Evolutionary conservation across 768 basidiomycete genomes (phyloP), one percentile per base, ranked within the genome.

Genomic region (Tylopilus cervinicoccineus): DNA sequence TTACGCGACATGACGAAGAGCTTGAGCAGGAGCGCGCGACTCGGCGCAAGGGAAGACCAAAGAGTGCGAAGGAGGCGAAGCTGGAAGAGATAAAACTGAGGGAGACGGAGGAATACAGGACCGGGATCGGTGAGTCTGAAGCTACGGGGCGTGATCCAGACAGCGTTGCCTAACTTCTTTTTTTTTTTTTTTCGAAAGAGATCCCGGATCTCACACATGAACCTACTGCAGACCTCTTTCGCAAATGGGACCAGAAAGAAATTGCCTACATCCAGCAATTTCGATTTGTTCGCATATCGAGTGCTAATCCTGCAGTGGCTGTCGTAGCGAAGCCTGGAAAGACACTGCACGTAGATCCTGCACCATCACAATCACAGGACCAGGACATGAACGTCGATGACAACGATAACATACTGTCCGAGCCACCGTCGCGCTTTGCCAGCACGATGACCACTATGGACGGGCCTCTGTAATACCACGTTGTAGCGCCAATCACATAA

Each of bases 211-310:
- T 93, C 23, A 91, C 88, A 0, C 80, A 92, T 54, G 65, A 71
- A n/a, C 64, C 73, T 10, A 92, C 79, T 14, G 83, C 88, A 32
- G 76, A 76, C 24, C 70, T 91, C 4, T 88, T 90, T 63, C 77
- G 86, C 33, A 68, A 70, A 49, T 93, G 90, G 90, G 86, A 91
- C 57, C 83, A 86, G 55, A 80, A 78, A 50, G 86, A 89, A 56
- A 68, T 80, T 5, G 78, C 84, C 5, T 93, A 77, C 63, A 74
- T 86, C 33, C 76, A 86, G 43, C 73, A 83, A 14, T 72, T 93
- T 43, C 83, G 86, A 36, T 88, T 85, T 65, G 79, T 91, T 52
- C 81, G 87, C 48, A 83, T 93, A 67, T 83, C 74, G 42, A 83
- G 84, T 60, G 63, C 67, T 16, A 67, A 79, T 38, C 78, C 80